Evolutionary conservation across 345 rosid species (phyloP).

Genomic region (Populus pruinosa): DNA sequence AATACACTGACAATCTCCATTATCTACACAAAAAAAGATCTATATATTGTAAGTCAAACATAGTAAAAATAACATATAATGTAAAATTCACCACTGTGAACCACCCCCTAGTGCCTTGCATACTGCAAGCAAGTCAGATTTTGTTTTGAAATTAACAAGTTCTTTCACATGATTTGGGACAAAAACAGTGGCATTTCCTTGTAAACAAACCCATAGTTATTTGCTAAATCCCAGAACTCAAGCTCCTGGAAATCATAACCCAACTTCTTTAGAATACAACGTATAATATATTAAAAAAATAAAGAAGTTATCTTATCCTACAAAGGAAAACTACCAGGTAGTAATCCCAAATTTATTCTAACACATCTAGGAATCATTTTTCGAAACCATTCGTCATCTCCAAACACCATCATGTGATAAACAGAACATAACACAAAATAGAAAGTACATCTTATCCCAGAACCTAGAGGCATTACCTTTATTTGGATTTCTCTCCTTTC

Average conservation of each 20-base stretch:
- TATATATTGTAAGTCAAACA: neutral
- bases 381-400: neutral
- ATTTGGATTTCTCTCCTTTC: constrained; percentile 8
- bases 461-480: constrained; percentile 15
- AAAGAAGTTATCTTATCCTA: neutral
- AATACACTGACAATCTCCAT: constrained; percentile 28
- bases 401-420: neutral
- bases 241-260: neutral
- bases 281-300: neutral
- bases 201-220: too few species aligned
- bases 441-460: neutral
- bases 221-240: neutral
- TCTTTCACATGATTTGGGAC: neutral
- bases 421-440: neutral
- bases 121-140: neutral
- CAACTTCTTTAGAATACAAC: neutral
- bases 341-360: neutral
- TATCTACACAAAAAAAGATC: constrained; percentile 16
- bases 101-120: neutral
- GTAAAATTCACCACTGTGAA: neutral
- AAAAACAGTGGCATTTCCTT: neutral
- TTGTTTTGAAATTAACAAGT: neutral
- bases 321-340: neutral
- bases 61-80: neutral
- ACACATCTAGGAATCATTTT: neutral